Evolutionary conservation across 192 early-diverging fungal genomes (phyloP), one percentile per base, ranked within the genome.

Genomic region (Podila minutissima): DNA sequence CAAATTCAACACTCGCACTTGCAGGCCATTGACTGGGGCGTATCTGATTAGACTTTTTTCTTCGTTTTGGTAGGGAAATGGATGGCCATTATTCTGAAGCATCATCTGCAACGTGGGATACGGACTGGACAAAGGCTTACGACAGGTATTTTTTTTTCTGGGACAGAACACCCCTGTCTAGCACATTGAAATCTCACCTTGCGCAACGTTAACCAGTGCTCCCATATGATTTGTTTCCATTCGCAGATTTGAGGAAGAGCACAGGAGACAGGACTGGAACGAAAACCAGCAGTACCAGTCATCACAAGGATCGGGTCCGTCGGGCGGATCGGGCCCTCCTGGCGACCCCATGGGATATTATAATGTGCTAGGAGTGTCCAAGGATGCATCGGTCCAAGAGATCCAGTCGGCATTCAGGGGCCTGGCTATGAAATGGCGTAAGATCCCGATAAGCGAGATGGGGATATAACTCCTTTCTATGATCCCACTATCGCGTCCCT

Each of bases 391-490:
- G 15, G 78, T 81, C 4, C 59, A 83, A 20, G 87, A 89, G 31
- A 85, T 89, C 2, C 87, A 89, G 60, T 79, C 82, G 19, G 85
- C 87, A 7, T 89, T 89, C 58, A 71, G 87, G 70, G 87, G 87
- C 24, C 49, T 81, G 46, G 77, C 77, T 11, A 81, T 81, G 77
- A 81, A 81, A 50, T 81, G 77, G 77, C 77, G 77, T 81, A 81
- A 32, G 71, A 72, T 37, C 29, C 3, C 26, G 9, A 32, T 6
- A 8, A 6, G 2, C 4, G 17, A 20, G 13, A 8, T 17, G 15
- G 0, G 4, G 24, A 10, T 53, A 8, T 38, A 0, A 20, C 2
- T 17, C 11, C 5, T n/a, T 22, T 35, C 32, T 12, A 29, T 55
- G 5, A 15, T 37, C 6, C 20, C 8, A 5, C 37, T 41, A 35